Base-by-base conservation (phyloP, 768 basidiomycete species). In the Cystofilobasidium ferigula region DNA sequence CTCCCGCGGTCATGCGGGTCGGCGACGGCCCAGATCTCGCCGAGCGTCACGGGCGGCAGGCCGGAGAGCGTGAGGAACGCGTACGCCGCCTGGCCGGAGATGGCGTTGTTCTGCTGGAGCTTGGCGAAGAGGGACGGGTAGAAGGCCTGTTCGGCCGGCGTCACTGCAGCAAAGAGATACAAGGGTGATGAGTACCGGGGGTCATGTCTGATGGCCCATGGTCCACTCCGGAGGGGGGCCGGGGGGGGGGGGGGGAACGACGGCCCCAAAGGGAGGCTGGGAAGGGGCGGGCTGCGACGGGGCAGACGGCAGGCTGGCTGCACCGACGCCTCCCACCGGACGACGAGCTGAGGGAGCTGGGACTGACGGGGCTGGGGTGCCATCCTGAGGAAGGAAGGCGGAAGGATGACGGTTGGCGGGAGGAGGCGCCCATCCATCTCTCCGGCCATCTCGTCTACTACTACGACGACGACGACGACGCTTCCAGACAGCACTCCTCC, bases 1-100 rank as follows among this genome's bases (percentile, higher is more conserved):
- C 86, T 91, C 2, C 95, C 95, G 68, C 88, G 88, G 79, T 97
- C 93, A 36, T 92, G 86, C 63, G 87, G 85, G 79, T 99, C 95
- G 58, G 91, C 86, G 66, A 98, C 78, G 67, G 80, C 82, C 94
- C 95, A 99, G 69, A 99, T 86, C 78, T 95, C 89, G 53, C 93
- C 89, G 69, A 99, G 84, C 40, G 82, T 81, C 22, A 81, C 78
- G 12, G 89, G 85, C 43, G 84, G 78, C 68, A 98, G 83, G 73
- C 87, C 85, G 61, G 93, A 86, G 64, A 88, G 86, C 67, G 83
- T 81, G 72, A 98, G 90, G 67, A 93, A 80, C 74, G 82, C 84
- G 74, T 95, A 86, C 60, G 93, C 95, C 71, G 86, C 84, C 69
- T 94, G 91, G 72, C 93, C 93, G 20, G 89, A 74, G 51, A 76